A percentile compares a stretch with the other conserved stretches of the same genome.
Evolutionary conservation across 768 basidiomycete species (phyloP).

Genomic region (Tricholoma terreum): DNA sequence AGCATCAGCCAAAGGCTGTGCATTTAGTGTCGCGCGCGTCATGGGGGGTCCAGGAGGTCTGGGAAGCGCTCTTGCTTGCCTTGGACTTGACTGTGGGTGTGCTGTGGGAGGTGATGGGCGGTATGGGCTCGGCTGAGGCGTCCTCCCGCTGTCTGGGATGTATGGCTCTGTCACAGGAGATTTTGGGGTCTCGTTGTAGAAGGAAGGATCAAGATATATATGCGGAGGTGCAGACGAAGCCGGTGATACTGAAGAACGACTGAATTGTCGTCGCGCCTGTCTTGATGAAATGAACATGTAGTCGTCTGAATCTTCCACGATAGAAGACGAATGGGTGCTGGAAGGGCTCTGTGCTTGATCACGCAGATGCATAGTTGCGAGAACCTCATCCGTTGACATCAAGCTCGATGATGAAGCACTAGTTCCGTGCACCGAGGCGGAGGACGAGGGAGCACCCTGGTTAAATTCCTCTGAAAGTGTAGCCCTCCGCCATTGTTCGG

Average conservation of each 20-base stretch:
- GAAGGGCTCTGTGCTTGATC: conserved; percentile 28
- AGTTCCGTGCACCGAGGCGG: conserved; percentile 19
- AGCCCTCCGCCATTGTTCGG: conserved; percentile 52
- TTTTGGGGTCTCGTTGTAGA: conserved; percentile 27
- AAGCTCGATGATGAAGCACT: conserved; percentile 25
- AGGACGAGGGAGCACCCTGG: conserved; percentile 32
- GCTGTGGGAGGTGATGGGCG: too few relatives aligned
- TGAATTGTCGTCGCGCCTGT: too few relatives aligned
- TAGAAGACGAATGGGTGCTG: conserved; percentile 23
- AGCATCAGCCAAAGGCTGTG: too few relatives aligned
- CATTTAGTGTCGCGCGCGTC: too few relatives aligned
- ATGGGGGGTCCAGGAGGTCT: too few relatives aligned
- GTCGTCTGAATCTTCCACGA: conserved; percentile 32
- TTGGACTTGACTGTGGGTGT: too few relatives aligned
- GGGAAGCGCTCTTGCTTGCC: too few relatives aligned
- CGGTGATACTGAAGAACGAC: conserved; percentile 35
- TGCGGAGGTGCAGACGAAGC: conserved; percentile 43
- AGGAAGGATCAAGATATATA: conserved; percentile 40
- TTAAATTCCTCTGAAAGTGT: conserved; percentile 55
- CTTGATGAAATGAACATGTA: conserved; percentile 25
- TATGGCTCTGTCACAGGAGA: conserved; percentile 41
- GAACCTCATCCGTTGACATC: conserved; percentile 36
- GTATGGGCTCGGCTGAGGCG: conserved; percentile 8
- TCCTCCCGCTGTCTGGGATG: conserved; percentile 31
- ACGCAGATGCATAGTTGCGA: conserved; percentile 40